phyloP scores from a whole-genome alignment of 495 filamentous ascomycete species.

The Letharia columbiana region DNA sequence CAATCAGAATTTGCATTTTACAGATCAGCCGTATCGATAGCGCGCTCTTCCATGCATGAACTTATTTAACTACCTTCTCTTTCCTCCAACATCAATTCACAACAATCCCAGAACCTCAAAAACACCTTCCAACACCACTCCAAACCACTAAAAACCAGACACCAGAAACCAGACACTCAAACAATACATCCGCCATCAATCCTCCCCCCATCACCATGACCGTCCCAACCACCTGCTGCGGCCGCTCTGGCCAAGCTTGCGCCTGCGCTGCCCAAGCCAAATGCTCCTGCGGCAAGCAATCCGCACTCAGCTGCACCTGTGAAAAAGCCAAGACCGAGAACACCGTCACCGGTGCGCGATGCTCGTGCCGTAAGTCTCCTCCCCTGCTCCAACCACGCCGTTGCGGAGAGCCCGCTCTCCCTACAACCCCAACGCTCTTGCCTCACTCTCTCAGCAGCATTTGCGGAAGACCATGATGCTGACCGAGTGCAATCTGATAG shows the following conservation, averaged over 20 bases:
- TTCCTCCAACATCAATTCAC: neutral
- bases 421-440: neutral
- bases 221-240: conserved; percentile 57
- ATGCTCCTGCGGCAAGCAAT: conserved; percentile 84
- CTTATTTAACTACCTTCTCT: neutral
- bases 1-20: neutral
- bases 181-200: neutral
- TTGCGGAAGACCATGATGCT: conserved; percentile 16
- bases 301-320: conserved; percentile 79
- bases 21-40: conserved; percentile 11
- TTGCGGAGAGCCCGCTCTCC: neutral
- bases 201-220: conserved; percentile 35
- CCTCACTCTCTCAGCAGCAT: neutral
- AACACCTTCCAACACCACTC: neutral
- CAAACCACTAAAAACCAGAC: neutral
- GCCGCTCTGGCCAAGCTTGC: conserved; percentile 46
- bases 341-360: conserved; percentile 58
- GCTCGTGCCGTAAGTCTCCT: conserved; percentile 66
- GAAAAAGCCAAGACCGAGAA: conserved; percentile 73
- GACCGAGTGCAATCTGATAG: conserved; percentile 26
- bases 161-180: neutral
- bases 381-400: conserved; percentile 11
- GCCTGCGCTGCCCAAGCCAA: conserved; percentile 55
- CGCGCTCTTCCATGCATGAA: neutral
- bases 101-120: neutral